Percentiles rank a stretch among this genome's conserved stretches.
Conservation (phyloP, 352 stramenopile species). For the Globisporangium ultimum region DNA sequence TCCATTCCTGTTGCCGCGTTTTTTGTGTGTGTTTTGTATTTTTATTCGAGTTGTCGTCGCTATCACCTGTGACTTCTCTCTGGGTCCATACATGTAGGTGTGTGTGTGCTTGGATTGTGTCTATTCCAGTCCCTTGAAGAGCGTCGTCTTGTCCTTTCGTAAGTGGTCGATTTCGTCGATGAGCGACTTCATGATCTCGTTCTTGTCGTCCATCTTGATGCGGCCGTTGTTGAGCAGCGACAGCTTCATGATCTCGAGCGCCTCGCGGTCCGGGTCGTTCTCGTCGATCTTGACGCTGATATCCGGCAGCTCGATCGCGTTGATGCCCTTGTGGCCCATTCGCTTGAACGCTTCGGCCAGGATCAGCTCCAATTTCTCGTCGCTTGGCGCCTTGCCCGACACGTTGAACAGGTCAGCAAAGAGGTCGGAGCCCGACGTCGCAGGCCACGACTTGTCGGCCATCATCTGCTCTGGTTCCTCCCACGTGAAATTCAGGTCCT, state of each 20-base stretch:
- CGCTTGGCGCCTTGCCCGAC: slow-evolving; percentile 38
- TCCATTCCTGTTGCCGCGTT: not conserved
- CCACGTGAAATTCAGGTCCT: slow-evolving; percentile 62
- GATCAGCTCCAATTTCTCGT: slow-evolving; percentile 68
- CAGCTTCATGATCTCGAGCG: slow-evolving; percentile 87
- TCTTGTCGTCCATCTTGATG: slow-evolving; percentile 88
- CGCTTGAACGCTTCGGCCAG: slow-evolving; percentile 70
- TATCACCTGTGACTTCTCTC: slow-evolving; percentile 12
- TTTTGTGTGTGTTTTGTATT: not conserved
- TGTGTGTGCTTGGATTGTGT: slow-evolving; percentile 6
- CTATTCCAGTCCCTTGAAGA: slow-evolving; percentile 77
- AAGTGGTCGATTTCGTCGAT: slow-evolving; percentile 81
- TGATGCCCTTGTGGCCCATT: slow-evolving; percentile 71
- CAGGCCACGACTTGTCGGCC: slow-evolving; percentile 86
- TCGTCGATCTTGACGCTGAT: slow-evolving; percentile 65
- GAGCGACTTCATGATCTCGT: slow-evolving; percentile 78
- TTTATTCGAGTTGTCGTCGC: not conserved
- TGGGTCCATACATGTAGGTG: slow-evolving; percentile 9
- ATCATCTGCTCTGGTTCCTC: slow-evolving; percentile 78
- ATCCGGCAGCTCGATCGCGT: slow-evolving; percentile 67
- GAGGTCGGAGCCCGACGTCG: slow-evolving; percentile 72
- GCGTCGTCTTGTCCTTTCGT: slow-evolving; percentile 80
- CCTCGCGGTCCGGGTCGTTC: slow-evolving; percentile 73
- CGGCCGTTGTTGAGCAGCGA: slow-evolving; percentile 87
- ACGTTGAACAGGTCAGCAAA: slow-evolving; percentile 85